These are phyloP conservation scores for Penicillium sp. DNA, from an alignment of 2,329 filamentous ascomycete genomes.

Conservation along the genomic window DNA sequence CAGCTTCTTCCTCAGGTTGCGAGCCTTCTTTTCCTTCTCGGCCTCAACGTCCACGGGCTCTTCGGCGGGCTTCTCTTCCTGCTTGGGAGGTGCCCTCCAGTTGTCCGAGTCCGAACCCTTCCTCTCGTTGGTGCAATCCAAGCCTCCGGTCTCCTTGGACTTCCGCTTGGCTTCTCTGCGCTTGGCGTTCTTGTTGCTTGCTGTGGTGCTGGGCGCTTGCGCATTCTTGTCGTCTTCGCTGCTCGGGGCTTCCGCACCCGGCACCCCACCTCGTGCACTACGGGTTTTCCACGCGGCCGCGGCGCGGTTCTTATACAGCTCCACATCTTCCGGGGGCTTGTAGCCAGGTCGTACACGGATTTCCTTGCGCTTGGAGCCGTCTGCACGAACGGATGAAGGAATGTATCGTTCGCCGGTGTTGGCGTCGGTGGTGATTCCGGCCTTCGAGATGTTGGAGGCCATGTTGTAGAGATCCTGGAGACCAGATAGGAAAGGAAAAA, in stretches of 20 bases:
- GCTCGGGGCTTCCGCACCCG: slow-evolving; percentile 62
- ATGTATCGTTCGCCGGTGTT: slow-evolving; percentile 79
- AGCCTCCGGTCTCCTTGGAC: slow-evolving; percentile 56
- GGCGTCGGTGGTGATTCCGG: slow-evolving; percentile 74
- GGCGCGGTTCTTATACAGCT: slow-evolving; percentile 89
- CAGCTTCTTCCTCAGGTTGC: slow-evolving; percentile 89
- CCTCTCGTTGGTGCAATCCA: slow-evolving; percentile 19
- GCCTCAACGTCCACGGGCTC: slow-evolving; percentile 60
- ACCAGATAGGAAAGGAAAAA: not conserved
- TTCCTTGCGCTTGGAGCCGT: slow-evolving; percentile 87
- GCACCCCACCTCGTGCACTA: slow-evolving; percentile 63
- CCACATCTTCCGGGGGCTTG: slow-evolving; percentile 88
- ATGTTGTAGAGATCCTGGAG: slow-evolving; percentile 5
- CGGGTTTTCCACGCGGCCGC: slow-evolving; percentile 80
- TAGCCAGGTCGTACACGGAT: slow-evolving; percentile 94
- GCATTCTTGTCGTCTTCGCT: slow-evolving; percentile 49
- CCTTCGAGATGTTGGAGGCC: slow-evolving; percentile 17
- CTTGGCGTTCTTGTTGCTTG: slow-evolving; percentile 84
- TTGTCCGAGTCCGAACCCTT: slow-evolving; percentile 30
- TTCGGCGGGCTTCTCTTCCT: slow-evolving; percentile 25
- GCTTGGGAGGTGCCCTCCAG: slow-evolving; percentile 30
- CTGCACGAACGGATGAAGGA: slow-evolving; percentile 76
- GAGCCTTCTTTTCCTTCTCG: slow-evolving; percentile 87
- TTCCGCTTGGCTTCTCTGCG: slow-evolving; percentile 62
- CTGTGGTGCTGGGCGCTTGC: slow-evolving; percentile 46